Base-by-base conservation (phyloP, 2,329 filamentous ascomycete genomes). In the Ophiocordyceps polyrhachis-furcata region DNA sequence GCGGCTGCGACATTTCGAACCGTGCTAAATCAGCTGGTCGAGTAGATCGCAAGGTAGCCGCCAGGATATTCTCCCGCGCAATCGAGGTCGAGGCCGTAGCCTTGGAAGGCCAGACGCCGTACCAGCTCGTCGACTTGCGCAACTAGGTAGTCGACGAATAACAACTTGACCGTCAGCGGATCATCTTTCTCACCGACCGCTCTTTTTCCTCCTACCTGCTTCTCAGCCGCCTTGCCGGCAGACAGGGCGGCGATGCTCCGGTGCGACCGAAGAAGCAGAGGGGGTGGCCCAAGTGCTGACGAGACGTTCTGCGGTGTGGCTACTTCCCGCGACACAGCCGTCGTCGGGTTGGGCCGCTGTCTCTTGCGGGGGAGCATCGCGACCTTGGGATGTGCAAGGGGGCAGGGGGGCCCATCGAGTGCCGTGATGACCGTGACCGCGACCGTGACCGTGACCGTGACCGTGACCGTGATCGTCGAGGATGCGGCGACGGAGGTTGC, bases 91-190 rank as follows among this genome's bases (percentile, higher is more conserved):
- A 79, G 25, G 76, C 67, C 15, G 65, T 61, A 7, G 75, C 71
- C 53, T 79, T 80, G 48, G 70, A 64, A 17, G 73, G 70, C 73
- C 73, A 78, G 17, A 75, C 73, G 44, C 73, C 73, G 56, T 79
- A 79, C 76, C 75, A 80, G 56, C 74, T 78, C 42, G 64, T 64
- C 9, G 67, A 59, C 54, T 74, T 74, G 47, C 65, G 67, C 35
- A 69, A 58, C 71, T 75, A 9, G 15, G 13, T n/a, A n/a, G n/a
- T n/a, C n/a, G n/a, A n/a, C 21, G 20, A 13, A n/a, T 11, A 28
- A 14, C 40, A 7, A 6, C 28, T 5, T 8, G 4, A 9, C 2
- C 5, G 25, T 28, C 25, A 15, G 20, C 40, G 40, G 7, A 19
- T 25, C 23, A 14, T 20, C n/a, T 12, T 20, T 17, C 11, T 20